Evolutionary conservation across 805 yeast genomes (phyloP).

Genomic region (Kuraishia borneana): DNA sequence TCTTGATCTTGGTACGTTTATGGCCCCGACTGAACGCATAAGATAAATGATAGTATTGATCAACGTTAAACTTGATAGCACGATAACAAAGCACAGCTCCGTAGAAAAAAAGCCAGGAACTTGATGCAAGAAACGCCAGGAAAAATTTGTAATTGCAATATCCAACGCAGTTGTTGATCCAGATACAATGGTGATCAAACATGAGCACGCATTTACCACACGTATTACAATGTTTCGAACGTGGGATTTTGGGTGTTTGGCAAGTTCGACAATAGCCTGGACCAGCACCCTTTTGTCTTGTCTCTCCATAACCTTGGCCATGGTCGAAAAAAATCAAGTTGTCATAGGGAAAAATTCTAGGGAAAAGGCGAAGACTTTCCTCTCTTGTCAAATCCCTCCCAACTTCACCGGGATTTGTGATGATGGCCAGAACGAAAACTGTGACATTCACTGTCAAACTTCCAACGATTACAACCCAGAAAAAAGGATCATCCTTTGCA

Average conservation of each 20-base stretch:
- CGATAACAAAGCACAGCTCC: conserved; percentile 26
- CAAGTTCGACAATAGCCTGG: conserved; percentile 43
- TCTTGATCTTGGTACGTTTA: no score
- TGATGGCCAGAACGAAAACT: conserved; percentile 25
- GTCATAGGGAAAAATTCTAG: conserved; percentile 28
- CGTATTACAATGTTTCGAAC: conserved; percentile 64
- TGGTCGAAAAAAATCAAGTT: conserved; percentile 28
- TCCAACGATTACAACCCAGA: conserved; percentile 16
- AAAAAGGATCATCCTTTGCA: conserved; percentile 5
- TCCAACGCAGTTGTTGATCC: conserved; percentile 46
- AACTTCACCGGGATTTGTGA: conserved; percentile 31
- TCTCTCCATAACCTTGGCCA: conserved; percentile 3
- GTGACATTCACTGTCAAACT: conserved; percentile 21
- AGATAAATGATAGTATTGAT: background rate
- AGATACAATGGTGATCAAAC: conserved; percentile 56
- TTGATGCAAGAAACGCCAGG: conserved; percentile 24
- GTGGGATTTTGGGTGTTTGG: conserved; percentile 55
- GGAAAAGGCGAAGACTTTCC: background rate
- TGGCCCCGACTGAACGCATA: background rate
- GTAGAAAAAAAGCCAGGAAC: conserved; percentile 17
- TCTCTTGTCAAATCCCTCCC: conserved; percentile 5
- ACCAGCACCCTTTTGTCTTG: conserved; percentile 7
- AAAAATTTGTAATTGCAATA: conserved; percentile 40
- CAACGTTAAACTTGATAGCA: conserved; percentile 7
- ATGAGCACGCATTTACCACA: conserved; percentile 55